Evolutionary conservation across 345 rosid species (phyloP), one percentile per base, ranked within the genome.

Genomic region (Firmiana major): DNA sequence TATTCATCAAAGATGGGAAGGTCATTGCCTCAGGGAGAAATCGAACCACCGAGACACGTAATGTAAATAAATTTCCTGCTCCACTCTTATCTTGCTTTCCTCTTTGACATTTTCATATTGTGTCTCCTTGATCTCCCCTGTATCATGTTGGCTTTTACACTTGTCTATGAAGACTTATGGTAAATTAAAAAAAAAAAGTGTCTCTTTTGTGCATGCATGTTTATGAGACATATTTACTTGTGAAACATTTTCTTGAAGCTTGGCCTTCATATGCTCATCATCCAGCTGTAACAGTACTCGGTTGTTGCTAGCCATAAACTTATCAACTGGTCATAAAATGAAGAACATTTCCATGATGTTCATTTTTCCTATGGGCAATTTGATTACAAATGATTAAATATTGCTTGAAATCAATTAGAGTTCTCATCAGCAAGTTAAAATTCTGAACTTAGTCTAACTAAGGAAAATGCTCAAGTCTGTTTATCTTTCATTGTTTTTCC

Each of bases 11-110:
- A 83, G 86, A 85, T 22, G 88, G 88, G 69, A 83, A 79, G 73
- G 87, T 88, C 66, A 82, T 86, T 79, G 89, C 90, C 79, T 87
- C 89, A 59, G 90, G 94, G 53, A 75, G 88, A 80, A 90, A 90
- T 81, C 89, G 87, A 81, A 86, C 94, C 16, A 86, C 85, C 26
- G 90, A 87, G 79, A 88, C 90, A 40, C 87, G 90, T 63, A 88
- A 88, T 82, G 92, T 86, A 81, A 79, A 79, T 51, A 19, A 71
- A 8, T 76, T 17, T 66, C 19, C 7, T 24, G n/a, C 71, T 48
- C 6, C 28, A 3, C 19, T 16, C 13, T 21, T 36, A 9, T 54
- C 12, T 21, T 31, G 38, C 9, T 66, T 54, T 55, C 3, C 5
- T 69, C 10, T 31, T 48, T 19, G 31, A 11, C 17, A 21, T 34